These are phyloP conservation scores for Leishmania turanica DNA, from an alignment of 208 protist species.

Conservation along the genomic window DNA sequence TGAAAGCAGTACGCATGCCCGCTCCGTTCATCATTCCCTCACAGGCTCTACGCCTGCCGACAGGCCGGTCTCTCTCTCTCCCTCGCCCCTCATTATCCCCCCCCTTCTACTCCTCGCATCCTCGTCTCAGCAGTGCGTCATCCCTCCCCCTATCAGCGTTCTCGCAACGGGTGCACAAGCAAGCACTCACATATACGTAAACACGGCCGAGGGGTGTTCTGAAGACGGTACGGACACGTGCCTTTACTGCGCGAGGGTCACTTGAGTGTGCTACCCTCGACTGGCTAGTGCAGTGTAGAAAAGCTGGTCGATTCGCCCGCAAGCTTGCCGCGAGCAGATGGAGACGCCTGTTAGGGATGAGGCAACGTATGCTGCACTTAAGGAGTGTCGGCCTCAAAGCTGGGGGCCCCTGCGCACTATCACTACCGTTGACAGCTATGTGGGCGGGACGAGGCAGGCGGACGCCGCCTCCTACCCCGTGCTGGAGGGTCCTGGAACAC, in stretches of 20 bases:
- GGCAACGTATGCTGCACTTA: conserved; percentile 42
- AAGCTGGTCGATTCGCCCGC: neutral
- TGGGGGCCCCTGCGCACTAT: conserved; percentile 38
- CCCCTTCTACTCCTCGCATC: neutral
- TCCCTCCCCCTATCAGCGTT: neutral
- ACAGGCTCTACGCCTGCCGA: neutral
- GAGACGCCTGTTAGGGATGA: conserved; percentile 10
- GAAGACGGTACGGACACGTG: neutral
- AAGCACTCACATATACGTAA: neutral
- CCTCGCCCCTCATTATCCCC: neutral
- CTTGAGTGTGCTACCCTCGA: neutral
- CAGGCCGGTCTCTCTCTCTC: neutral
- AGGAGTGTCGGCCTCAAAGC: conserved; percentile 14
- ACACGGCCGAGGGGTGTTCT: neutral
- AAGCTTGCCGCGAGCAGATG: conserved; percentile 9
- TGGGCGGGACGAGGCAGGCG: conserved; percentile 21
- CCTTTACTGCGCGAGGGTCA: neutral
- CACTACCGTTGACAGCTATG: conserved; percentile 26
- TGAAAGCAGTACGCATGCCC: neutral
- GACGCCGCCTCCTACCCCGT: conserved; percentile 13
- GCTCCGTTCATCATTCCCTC: neutral
- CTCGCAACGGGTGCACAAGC: neutral
- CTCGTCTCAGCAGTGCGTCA: neutral
- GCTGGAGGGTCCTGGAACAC: conserved; percentile 43
- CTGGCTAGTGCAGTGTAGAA: neutral